Base-by-base conservation (phyloP, 2,329 filamentous ascomycete species). In the Cytospora chrysosperma region DNA sequence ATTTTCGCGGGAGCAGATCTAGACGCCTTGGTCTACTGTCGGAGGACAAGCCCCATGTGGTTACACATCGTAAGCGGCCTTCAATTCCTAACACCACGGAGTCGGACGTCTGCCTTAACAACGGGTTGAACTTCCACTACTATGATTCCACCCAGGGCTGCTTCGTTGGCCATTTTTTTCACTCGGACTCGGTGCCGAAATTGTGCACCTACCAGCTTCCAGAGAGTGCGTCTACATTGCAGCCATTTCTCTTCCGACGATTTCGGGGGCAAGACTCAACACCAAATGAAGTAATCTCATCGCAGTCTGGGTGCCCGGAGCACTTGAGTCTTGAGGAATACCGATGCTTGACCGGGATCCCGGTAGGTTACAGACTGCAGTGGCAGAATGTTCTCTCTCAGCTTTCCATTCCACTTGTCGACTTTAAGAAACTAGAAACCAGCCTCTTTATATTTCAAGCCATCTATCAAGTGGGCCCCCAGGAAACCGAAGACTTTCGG, bases 321-420 rank as follows among this genome's bases (percentile, higher is more conserved):
- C 68, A 78, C 26, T 73, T 89, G 61, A 76, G 80, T 0, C 63
- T 85, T 0, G 78, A 81, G 0, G 85, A 89, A 59, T 88, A 79
- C 69, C 81, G 83, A 57, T 75, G 79, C 0, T 78, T 88, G n/a
- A 75, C 77, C 0, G 69, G 78, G 0, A 67, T 88, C 3, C 77
- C 81, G 0, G 69, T 81, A 1, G 85, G 85, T 0, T 63, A 76
- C 21, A 69, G 71, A 1, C 71, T 86, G 10, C 82, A 85, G 57
- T 88, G 85, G 81, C 68, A 75, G 10, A 88, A 87, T 59, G 79
- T 89, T 3, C 69, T 85, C 0, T 69, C 76, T 0, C 80, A 87
- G 67, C 70, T 89, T 3, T 71, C 73, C 0, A 73, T 75, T 1
- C 79, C 81, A 0, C 74, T 74, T 1, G 59, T 89, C 0, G 79